These are phyloP conservation scores for Fusarium poae DNA, from an alignment of 2,329 filamentous ascomycete species.

Conservation along the genomic window DNA sequence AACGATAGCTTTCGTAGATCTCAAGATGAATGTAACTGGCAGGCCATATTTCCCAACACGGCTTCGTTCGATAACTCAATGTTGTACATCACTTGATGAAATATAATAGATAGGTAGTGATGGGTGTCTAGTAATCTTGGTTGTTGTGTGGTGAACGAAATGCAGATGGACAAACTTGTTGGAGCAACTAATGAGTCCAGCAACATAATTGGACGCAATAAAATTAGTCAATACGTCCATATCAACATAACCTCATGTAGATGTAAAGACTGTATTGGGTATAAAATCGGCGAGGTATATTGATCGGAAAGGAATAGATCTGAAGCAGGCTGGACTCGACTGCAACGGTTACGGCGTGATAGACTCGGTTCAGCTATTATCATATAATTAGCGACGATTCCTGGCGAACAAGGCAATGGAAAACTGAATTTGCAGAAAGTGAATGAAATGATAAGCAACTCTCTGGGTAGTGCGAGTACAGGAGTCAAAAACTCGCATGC, in stretches of 20 bases:
- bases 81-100: not conserved
- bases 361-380: not conserved
- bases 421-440: not conserved
- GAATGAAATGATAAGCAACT: not conserved
- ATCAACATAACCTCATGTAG: not conserved
- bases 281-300: not conserved
- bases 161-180: not conserved
- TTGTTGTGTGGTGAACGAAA: not conserved
- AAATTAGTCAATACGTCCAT: not conserved
- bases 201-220: not conserved
- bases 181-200: no score
- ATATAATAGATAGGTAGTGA: not conserved
- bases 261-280: not conserved
- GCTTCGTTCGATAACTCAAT: not conserved
- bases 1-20: not conserved
- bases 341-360: not conserved
- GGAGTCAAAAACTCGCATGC: not conserved
- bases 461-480: not conserved
- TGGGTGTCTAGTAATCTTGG: not conserved
- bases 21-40: not conserved
- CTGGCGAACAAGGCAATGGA: not conserved
- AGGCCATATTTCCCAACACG: not conserved
- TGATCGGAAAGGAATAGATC: not conserved
- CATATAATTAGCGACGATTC: not conserved
- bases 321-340: not conserved